Conservation (phyloP, 208 protist genomes). For the Wallacemonas sp. region DNA sequence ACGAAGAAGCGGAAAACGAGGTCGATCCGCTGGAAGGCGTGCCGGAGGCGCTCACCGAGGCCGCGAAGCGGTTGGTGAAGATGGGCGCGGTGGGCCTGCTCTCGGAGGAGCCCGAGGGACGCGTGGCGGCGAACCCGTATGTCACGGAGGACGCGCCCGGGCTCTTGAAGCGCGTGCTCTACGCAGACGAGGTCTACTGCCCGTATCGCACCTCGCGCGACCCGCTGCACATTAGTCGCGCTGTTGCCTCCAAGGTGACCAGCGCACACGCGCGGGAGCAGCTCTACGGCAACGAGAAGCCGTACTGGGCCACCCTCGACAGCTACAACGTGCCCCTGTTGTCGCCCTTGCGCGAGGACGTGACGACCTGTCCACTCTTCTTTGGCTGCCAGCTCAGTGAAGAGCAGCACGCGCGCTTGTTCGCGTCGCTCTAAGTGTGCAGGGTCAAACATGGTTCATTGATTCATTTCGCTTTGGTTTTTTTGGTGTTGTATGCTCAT, state of each 20-base stretch:
- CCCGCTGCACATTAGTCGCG: constrained; percentile 29
- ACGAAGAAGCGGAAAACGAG: constrained; percentile 11
- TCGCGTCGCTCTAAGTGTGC: background rate
- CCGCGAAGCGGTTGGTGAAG: constrained; percentile 58
- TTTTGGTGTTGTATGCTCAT: too few relatives aligned
- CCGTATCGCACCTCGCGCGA: constrained; percentile 67
- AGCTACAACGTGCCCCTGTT: background rate
- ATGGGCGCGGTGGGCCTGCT: constrained; percentile 75
- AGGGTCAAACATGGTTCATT: too few relatives aligned
- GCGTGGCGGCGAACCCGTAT: constrained; percentile 39
- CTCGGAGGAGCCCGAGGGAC: constrained; percentile 27
- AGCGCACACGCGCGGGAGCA: constrained; percentile 8
- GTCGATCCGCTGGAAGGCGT: constrained; percentile 12
- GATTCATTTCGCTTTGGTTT: too few relatives aligned
- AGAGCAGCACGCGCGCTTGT: background rate
- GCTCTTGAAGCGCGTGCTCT: constrained; percentile 53
- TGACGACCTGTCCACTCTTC: background rate
- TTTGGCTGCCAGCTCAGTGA: background rate
- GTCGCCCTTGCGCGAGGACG: background rate
- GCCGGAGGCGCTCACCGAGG: constrained; percentile 23
- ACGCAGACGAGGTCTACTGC: constrained; percentile 68
- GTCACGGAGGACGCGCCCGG: constrained; percentile 43
- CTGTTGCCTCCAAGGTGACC: constrained; percentile 4
- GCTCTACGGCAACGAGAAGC: constrained; percentile 10
- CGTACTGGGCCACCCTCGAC: constrained; percentile 11